Percentiles rank a stretch among this genome's conserved stretches.
Conservation (phyloP, 345 rosid species). For the Bruguiera gymnorhiza region DNA sequence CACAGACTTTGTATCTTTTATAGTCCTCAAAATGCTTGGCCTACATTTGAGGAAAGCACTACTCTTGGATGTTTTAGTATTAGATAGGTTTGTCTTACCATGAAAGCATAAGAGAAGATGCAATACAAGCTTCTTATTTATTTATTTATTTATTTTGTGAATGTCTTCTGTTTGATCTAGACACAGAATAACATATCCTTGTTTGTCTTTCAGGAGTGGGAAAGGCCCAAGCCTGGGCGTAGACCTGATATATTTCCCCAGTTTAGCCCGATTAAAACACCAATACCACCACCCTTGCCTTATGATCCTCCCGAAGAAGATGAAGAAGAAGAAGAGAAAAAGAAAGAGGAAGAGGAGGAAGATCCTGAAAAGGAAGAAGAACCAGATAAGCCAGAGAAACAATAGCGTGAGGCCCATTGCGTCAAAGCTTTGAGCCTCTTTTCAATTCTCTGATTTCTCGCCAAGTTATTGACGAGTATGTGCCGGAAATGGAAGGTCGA, state of each 20-base stretch:
- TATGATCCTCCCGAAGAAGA: conserved; percentile 74
- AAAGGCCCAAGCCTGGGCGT: conserved; percentile 69
- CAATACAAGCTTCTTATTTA: neutral
- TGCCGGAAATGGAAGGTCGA: conserved; percentile 11
- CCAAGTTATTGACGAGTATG: neutral
- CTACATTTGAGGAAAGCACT: neutral
- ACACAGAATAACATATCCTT: conserved; percentile 2
- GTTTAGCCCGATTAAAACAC: conserved; percentile 79
- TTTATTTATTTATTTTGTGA: no score
- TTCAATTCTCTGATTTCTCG: conserved; percentile 20
- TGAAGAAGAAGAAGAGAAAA: conserved; percentile 52
- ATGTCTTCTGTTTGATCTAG: neutral
- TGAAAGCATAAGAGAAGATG: neutral
- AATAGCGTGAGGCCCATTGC: conserved; percentile 15
- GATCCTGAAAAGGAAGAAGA: conserved; percentile 56
- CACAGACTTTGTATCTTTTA: neutral
- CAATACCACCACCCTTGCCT: conserved; percentile 69
- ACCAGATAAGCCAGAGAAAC: conserved; percentile 26
- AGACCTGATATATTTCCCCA: conserved; percentile 73
- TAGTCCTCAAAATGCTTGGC: neutral
- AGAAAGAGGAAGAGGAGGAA: conserved; percentile 52
- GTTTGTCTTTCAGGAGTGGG: conserved; percentile 58
- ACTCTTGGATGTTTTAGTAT: neutral
- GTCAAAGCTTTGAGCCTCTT: conserved; percentile 7
- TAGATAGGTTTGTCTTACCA: neutral